phyloP scores from a whole-genome alignment of 164 flowering plant genomes.

The Buxus sempervirens region DNA sequence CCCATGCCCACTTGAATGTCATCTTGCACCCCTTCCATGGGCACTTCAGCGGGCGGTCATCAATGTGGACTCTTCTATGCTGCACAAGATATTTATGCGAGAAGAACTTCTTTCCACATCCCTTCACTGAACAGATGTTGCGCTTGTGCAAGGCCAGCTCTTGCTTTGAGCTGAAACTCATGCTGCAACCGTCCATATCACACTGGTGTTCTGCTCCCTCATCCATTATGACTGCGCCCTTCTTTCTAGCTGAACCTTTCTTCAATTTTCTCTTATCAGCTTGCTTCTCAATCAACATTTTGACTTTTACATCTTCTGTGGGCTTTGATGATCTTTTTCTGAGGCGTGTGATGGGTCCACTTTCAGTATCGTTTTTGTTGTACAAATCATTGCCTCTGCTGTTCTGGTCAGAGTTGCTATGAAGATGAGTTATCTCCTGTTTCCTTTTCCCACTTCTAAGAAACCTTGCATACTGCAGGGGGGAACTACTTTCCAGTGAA shows the following conservation, averaged over 20 bases:
- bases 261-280: constrained; percentile 30
- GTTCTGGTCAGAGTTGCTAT: constrained; percentile 15
- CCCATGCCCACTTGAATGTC: constrained; percentile 99
- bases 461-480: constrained; percentile 19
- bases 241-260: constrained; percentile 23
- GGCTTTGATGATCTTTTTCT: constrained; percentile 53
- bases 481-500: constrained; percentile 19
- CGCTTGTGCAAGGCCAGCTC: constrained; percentile 71
- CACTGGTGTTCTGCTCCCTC: constrained; percentile 61
- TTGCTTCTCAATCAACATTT: constrained; percentile 35
- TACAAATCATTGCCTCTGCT: constrained; percentile 13
- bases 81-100: constrained; percentile 96
- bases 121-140: constrained; percentile 83
- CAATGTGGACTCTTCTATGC: constrained; percentile 87
- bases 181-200: constrained; percentile 83
- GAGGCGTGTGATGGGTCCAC: constrained; percentile 83
- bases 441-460: constrained; percentile 29
- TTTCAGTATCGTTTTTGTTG: constrained; percentile 44
- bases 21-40: constrained; percentile 99
- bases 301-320: constrained; percentile 17
- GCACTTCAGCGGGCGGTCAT: constrained; percentile 91
- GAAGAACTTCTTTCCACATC: constrained; percentile 94
- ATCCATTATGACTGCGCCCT: constrained; percentile 19
- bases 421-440: constrained; percentile 27
- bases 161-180: constrained; percentile 76